Evolutionary conservation across 2,329 filamentous ascomycete genomes (phyloP).

Genomic region (Colletotrichum simmondsii): DNA sequence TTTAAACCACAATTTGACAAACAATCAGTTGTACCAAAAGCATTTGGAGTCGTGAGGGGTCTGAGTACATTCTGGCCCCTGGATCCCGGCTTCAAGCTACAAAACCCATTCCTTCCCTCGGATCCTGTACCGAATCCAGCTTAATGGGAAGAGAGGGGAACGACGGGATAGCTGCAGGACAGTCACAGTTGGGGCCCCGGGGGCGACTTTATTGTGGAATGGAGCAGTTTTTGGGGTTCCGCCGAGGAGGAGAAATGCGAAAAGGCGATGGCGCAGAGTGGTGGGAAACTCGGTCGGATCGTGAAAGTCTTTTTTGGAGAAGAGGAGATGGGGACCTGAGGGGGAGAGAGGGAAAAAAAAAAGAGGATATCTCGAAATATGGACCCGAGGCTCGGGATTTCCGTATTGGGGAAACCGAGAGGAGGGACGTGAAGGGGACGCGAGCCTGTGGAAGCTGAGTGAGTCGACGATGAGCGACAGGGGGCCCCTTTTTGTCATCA

Average conservation of each 20-base stretch:
- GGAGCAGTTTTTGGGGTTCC: background rate
- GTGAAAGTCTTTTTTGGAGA: background rate
- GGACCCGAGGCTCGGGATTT: constrained; percentile 18
- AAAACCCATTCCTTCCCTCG: constrained; percentile 5
- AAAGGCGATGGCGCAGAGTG: background rate
- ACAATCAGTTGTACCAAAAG: background rate
- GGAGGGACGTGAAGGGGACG: background rate
- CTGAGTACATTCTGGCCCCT: constrained; percentile 2
- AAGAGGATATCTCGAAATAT: constrained; percentile 1
- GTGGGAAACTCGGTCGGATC: background rate
- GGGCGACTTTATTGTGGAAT: constrained; percentile 8
- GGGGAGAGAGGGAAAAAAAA: background rate
- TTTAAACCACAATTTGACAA: background rate
- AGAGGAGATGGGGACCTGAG: background rate
- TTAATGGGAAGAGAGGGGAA: constrained; percentile 12
- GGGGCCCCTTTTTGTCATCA: constrained; percentile 24
- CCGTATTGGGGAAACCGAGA: constrained; percentile 17
- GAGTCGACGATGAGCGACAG: background rate
- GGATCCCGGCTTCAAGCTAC: background rate
- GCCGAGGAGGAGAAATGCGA: background rate
- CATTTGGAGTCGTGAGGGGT: background rate
- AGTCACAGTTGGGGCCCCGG: constrained; percentile 21
- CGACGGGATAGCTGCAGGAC: background rate
- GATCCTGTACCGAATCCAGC: constrained; percentile 28
- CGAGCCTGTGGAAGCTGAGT: background rate